Evolutionary conservation across 768 basidiomycete genomes (phyloP), one percentile per base, ranked within the genome.

Genomic region (Lactifluus pinguis): DNA sequence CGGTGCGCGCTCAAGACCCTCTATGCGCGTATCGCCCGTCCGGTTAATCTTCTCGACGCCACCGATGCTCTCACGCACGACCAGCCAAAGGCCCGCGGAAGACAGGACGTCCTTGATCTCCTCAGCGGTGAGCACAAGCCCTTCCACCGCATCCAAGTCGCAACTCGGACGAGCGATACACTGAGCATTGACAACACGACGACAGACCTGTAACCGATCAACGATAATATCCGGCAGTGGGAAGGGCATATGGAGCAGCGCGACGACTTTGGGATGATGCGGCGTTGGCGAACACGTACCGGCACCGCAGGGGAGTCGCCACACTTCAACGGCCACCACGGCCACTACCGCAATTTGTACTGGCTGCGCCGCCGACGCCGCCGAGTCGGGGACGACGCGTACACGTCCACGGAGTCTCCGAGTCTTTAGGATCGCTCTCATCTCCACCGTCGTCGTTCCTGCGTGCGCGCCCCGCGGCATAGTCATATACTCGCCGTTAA

Each of bases 331-430:
- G 25, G 25, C 25, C 25, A 25, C 25, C 25, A 95, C 83, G 69
- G n/a, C n/a, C n/a, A n/a, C n/a, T n/a, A 15, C 15, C 19, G 32
- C 36, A 29, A 1, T 38, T 47, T 54, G 55, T 57, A 53, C 57
- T 15, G 57, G 60, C 63, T n/a, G 29, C 34, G 19, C 13, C 53
- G 34, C 59, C 32, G 47, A 57, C n/a, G n/a, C n/a, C n/a, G n/a
- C n/a, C n/a, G n/a, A n/a, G 69, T 25, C 81, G 75, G 21, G 85
- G 62, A 85, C 82, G n/a, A n/a, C n/a, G n/a, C 65, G n/a, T n/a
- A n/a, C n/a, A 98, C 49, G 86, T 84, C 94, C 94, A n/a, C n/a
- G n/a, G n/a, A n/a, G n/a, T 94, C 72, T 98, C 95, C 48, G 90
- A 92, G 69, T 98, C 95, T n/a, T n/a, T n/a, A n/a, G n/a, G n/a